phyloP scores from a whole-genome alignment of 148 eudicot genomes.

The Silene latifolia region DNA sequence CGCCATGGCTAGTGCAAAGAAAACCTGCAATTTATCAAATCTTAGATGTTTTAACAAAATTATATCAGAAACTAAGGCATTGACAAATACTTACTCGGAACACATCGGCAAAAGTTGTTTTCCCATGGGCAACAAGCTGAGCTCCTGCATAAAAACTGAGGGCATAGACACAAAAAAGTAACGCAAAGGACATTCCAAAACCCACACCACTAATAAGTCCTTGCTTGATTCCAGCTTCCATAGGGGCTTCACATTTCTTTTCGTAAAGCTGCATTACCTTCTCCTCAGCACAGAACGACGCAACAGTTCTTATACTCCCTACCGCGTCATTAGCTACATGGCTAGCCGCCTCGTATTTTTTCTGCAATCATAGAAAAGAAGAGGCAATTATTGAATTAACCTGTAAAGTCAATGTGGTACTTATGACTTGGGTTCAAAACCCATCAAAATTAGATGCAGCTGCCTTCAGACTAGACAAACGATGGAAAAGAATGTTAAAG shows the following conservation, averaged over 20 bases:
- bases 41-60: neutral
- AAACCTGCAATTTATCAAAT: slow-evolving; percentile 3
- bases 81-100: slow-evolving; percentile 3
- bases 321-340: slow-evolving; percentile 19
- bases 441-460: neutral
- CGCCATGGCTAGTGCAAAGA: slow-evolving; percentile 17
- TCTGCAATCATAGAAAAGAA: slow-evolving; percentile 1
- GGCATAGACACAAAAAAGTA: slow-evolving; percentile 9
- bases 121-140: slow-evolving; percentile 18
- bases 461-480: neutral
- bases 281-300: slow-evolving; percentile 18
- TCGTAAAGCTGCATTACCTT: slow-evolving; percentile 16
- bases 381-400: neutral
- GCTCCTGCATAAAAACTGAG: slow-evolving; percentile 21
- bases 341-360: slow-evolving; percentile 10
- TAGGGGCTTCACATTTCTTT: slow-evolving; percentile 19
- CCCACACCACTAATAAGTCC: slow-evolving; percentile 13
- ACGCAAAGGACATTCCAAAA: slow-evolving; percentile 1
- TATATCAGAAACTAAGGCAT: too few relatives aligned
- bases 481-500: too few relatives aligned
- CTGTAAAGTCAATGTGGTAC: neutral
- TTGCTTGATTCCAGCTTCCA: slow-evolving; percentile 13
- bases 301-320: slow-evolving; percentile 18
- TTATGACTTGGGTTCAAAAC: neutral
- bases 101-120: slow-evolving; percentile 9